A percentile compares a stretch with the other conserved stretches of the same genome.
These are phyloP conservation scores for Rhizophora mangle DNA, from an alignment of 345 rosid genomes.

Conservation along the genomic window DNA sequence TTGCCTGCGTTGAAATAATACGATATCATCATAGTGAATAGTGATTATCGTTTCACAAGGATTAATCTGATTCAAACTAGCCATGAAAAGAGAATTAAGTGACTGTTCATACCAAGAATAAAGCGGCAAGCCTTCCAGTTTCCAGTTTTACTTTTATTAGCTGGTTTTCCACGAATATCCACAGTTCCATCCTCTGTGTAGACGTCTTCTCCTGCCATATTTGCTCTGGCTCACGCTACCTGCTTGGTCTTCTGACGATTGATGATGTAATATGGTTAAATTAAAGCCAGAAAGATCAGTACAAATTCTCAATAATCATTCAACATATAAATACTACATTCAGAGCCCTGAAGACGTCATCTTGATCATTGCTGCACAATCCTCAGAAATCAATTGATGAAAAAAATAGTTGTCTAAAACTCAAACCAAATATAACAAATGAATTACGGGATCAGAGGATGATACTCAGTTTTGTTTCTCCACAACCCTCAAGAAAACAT, in stretches of 20 bases:
- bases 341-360: background rate
- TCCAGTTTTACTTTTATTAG: slow-evolving; percentile 67
- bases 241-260: background rate
- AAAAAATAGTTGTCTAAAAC: too few species aligned
- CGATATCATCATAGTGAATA: too few species aligned
- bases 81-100: background rate
- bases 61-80: too few species aligned
- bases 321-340: background rate
- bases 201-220: slow-evolving; percentile 56
- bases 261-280: background rate
- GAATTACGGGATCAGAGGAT: too few species aligned
- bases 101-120: slow-evolving; percentile 56
- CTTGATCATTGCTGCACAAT: too few species aligned
- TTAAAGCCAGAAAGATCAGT: background rate
- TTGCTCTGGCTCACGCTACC: slow-evolving; percentile 4
- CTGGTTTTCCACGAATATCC: slow-evolving; percentile 66
- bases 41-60: too few species aligned
- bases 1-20: slow-evolving; percentile 41
- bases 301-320: background rate
- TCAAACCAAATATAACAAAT: too few species aligned
- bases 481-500: too few species aligned
- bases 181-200: slow-evolving; percentile 76
- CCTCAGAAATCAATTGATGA: background rate
- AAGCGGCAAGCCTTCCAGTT: slow-evolving; percentile 89
- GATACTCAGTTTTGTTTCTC: too few species aligned